Base-by-base conservation (phyloP, 176 grass and related monocot species). In the Oryza punctata region DNA sequence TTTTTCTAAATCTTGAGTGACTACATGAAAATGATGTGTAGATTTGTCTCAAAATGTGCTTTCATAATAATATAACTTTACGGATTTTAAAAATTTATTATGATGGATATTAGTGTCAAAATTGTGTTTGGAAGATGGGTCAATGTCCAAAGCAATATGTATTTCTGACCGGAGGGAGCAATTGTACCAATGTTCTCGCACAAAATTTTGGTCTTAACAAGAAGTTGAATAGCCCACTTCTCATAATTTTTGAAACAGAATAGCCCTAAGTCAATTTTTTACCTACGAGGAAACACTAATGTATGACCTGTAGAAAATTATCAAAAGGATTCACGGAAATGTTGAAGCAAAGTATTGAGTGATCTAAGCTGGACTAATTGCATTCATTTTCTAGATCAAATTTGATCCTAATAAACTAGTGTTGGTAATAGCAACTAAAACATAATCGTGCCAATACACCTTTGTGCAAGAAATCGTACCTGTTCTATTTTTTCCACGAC, bases 401-500 rank as follows among this genome's bases (percentile, higher is more conserved):
- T 7, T 54, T 10, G 70, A 18, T 66, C 67, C 50, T 45, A 7
- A 12, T 35, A 67, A 73, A 5, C 15, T 33, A 41, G 52, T 14
- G 68, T 43, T 71, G 72, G 8, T 13, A 32, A 77, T 57, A 76
- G 11, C 26, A 74, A 84, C 2, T 23, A 47, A 73, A 73, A 26
- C 9, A 26, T 45, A 46, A 43, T 63, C 40, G 70, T 63, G 60
- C 41, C 72, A 65, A 44, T 43, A 60, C 33, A 82, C 44, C 12
- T 60, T 18, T 25, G 2, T 30, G 33, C 12, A 1, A 28, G 18
- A 65, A n/a, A 19, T 4, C 14, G 21, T 63, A 94, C 81, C 93
- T 89, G 85, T 86, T 94, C 87, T 49, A 88, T 80, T 78, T 94
- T 96, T 83, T 88, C 96, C 69, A 81, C 44, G 60, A 88, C 44